Evolutionary conservation across 2,329 filamentous ascomycete genomes (phyloP).

Genomic region (Colletotrichum viniferum): DNA sequence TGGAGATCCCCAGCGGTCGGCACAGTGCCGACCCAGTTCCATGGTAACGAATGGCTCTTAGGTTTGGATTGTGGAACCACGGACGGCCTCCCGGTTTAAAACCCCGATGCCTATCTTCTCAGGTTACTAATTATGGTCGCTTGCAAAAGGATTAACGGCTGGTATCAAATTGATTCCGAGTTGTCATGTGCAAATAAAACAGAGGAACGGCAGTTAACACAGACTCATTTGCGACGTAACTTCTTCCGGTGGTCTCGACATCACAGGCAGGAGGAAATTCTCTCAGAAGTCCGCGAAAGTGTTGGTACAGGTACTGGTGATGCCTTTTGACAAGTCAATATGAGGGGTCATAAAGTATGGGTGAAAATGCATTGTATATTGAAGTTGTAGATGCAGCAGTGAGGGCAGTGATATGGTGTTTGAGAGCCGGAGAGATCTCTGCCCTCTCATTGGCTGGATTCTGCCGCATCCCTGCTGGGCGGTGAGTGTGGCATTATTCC

Average conservation of each 20-base stretch:
- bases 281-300: neutral
- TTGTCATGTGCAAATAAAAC: neutral
- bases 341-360: too few relatives aligned
- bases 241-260: neutral
- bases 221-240: neutral
- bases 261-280: neutral
- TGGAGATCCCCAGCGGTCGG: neutral
- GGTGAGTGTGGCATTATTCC: too few relatives aligned
- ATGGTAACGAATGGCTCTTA: neutral
- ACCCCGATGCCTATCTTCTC: neutral
- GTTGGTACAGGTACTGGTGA: too few relatives aligned
- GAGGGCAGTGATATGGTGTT: too few relatives aligned
- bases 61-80: constrained; percentile 5
- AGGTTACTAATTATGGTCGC: neutral
- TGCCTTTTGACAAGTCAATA: too few relatives aligned
- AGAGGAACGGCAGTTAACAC: neutral
- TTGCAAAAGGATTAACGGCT: neutral
- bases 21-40: neutral
- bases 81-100: neutral
- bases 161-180: neutral
- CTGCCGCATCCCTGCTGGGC: too few relatives aligned
- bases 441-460: too few relatives aligned
- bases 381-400: too few relatives aligned
- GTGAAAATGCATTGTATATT: too few relatives aligned
- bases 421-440: too few relatives aligned